Conservation (phyloP, 139 green algal genomes). For the Coccomyxa sp. region DNA sequence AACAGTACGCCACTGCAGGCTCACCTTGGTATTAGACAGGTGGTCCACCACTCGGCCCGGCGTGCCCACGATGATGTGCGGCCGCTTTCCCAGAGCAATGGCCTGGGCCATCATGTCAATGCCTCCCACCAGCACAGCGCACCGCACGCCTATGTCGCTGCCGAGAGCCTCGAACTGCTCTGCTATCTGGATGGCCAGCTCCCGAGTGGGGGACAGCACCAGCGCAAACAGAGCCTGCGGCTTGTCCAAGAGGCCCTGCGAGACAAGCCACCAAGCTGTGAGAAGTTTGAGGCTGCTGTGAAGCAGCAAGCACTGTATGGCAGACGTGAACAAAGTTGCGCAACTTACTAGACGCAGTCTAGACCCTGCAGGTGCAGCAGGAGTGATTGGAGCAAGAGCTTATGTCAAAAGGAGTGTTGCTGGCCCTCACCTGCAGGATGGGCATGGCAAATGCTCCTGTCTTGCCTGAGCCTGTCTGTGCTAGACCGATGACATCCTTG, state of each 20-base stretch:
- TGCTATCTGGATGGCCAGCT: conserved; percentile 98
- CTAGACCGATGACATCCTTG: conserved; percentile 95
- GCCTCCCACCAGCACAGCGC: conserved; percentile 90
- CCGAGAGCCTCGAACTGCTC: conserved; percentile 98
- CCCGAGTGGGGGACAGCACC: conserved; percentile 91
- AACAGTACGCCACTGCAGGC: no score
- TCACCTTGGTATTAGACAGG: conserved; percentile 97
- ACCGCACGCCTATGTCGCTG: conserved; percentile 79
- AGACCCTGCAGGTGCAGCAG: no score
- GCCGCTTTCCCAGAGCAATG: conserved; percentile 86
- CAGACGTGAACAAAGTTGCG: no score
- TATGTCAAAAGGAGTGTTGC: no score
- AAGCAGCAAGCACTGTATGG: no score
- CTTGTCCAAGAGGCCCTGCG: conserved; percentile 85
- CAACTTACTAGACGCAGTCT: no score
- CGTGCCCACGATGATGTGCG: conserved; percentile 95
- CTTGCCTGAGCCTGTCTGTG: conserved; percentile 97
- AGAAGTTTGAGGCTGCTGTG: no score
- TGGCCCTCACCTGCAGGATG: conserved; percentile 65
- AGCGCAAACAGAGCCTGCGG: conserved; percentile 87
- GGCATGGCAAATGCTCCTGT: conserved; percentile 96
- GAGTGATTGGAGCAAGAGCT: no score
- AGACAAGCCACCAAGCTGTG: neutral
- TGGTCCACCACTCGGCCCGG: conserved; percentile 97
- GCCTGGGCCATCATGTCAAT: conserved; percentile 98